Base-by-base conservation (phyloP, 805 yeast genomes). In the Teunomyces gatunensis region DNA sequence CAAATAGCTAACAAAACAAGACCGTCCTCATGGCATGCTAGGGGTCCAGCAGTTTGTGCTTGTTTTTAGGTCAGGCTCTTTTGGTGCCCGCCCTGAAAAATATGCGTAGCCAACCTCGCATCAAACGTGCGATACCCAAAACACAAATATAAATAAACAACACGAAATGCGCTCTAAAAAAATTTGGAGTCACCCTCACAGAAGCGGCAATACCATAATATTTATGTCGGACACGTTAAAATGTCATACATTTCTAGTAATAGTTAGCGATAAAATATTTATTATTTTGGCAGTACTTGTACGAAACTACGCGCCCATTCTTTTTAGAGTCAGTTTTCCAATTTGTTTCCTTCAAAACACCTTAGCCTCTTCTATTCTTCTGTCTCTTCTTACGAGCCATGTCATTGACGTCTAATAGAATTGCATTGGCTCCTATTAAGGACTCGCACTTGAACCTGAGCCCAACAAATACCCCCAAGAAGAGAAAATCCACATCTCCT, bases 381-480 rank as follows among this genome's bases (percentile, higher is more conserved):
- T 25, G 27, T 25, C 27, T 25, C 27, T 25, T 25, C 27, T 9
- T 9, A 25, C 27, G 27, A 25, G 27, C 12, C 34, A 47, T 47
- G 50, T 47, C 50, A 6, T 46, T 45, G 15, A 56, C 61, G 17
- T 51, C 65, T 37, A 64, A 63, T 47, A 55, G 73, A 49, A 57
- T 65, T 29, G 73, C 73, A 21, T 67, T 69, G 56, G 73, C 73
- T 5, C 69, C 74, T 27, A 57, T 69, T 48, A 62, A 58, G 47
- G 65, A 61, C 50, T 55, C 64, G 27, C 56, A 56, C 41, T 55
- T 67, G 47, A 68, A 68, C 52, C 57, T 59, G 33, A 46, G 37
- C 30, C 29, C 39, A 15, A 30, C 49, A 29, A 42, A 27, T 17
- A 25, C 33, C 6, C 40, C 40, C 30, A 17, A 34, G 23, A 39